phyloP scores from a whole-genome alignment of 371 early-diverging fungal genomes.

The Basidiobolus heterosporus region DNA sequence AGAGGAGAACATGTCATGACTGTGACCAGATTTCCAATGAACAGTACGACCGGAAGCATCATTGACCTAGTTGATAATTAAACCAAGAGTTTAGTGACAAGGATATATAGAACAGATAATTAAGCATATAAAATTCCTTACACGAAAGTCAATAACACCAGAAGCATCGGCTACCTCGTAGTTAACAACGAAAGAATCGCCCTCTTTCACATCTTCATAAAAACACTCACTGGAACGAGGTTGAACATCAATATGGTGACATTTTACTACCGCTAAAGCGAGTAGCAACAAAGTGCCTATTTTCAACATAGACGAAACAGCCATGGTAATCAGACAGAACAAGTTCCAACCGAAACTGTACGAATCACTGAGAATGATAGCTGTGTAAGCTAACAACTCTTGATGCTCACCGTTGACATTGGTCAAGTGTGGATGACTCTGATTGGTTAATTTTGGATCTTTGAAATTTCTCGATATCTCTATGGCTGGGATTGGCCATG shows the following conservation, averaged over 20 bases:
- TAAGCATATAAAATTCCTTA: slow-evolving; percentile 11
- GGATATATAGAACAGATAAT: background rate
- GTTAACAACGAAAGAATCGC: slow-evolving; percentile 40
- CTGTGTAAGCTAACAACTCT: too few species aligned
- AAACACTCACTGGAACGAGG: slow-evolving; percentile 36
- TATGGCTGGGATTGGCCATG: too few species aligned
- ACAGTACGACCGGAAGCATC: background rate
- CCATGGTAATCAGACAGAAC: too few species aligned
- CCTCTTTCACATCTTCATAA: slow-evolving; percentile 32
- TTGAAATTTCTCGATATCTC: too few species aligned
- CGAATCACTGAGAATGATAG: too few species aligned
- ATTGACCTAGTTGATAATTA: background rate
- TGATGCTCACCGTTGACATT: too few species aligned
- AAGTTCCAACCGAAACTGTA: too few species aligned
- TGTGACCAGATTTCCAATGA: background rate
- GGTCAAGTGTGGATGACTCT: too few species aligned
- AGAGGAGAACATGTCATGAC: background rate
- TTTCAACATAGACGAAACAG: too few species aligned
- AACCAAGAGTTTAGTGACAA: background rate
- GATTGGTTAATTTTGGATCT: too few species aligned
- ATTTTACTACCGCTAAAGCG: too few species aligned
- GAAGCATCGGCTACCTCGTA: slow-evolving; percentile 57
- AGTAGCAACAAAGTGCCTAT: too few species aligned
- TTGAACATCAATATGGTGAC: slow-evolving; percentile 16
- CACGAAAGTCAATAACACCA: slow-evolving; percentile 55